These are phyloP conservation scores for Russula vinacea DNA, from an alignment of 768 basidiomycete species.

Conservation along the genomic window DNA sequence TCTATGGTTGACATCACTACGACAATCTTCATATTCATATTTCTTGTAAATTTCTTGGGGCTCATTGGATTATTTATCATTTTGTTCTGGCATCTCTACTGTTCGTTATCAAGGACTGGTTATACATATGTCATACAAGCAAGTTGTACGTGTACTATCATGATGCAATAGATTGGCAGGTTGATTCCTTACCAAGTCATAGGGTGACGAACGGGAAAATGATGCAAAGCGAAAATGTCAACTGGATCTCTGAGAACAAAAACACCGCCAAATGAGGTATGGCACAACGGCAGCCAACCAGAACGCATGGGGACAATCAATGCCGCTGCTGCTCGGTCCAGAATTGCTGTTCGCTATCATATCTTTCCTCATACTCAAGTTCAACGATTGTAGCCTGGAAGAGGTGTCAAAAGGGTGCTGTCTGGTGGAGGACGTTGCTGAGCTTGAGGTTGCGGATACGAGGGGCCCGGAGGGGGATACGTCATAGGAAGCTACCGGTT, in stretches of 20 bases:
- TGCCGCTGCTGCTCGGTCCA: slow-evolving; percentile 17
- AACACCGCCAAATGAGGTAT: too few relatives aligned
- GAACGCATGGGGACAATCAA: too few relatives aligned
- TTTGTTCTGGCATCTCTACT: background rate
- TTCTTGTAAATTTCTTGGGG: background rate
- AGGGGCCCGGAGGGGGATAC: slow-evolving; percentile 17
- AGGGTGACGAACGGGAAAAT: background rate
- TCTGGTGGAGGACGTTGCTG: slow-evolving; percentile 48
- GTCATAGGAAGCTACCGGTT: slow-evolving; percentile 18
- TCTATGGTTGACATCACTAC: background rate
- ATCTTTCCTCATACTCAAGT: slow-evolving; percentile 32
- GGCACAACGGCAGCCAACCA: too few relatives aligned
- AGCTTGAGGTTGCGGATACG: slow-evolving; percentile 19
- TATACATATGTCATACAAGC: background rate
- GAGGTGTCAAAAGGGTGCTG: slow-evolving; percentile 70
- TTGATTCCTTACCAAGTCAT: background rate
- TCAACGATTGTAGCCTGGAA: slow-evolving; percentile 48
- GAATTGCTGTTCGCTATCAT: slow-evolving; percentile 23
- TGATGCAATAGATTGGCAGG: background rate
- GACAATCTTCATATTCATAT: too few relatives aligned
- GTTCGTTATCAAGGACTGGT: background rate
- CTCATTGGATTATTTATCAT: background rate
- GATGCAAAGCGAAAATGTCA: too few relatives aligned
- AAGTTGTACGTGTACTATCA: background rate
- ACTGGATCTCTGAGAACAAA: too few relatives aligned